These are phyloP conservation scores for Monosporascus ibericus DNA, from an alignment of 2,329 filamentous ascomycete species.

Conservation along the genomic window DNA sequence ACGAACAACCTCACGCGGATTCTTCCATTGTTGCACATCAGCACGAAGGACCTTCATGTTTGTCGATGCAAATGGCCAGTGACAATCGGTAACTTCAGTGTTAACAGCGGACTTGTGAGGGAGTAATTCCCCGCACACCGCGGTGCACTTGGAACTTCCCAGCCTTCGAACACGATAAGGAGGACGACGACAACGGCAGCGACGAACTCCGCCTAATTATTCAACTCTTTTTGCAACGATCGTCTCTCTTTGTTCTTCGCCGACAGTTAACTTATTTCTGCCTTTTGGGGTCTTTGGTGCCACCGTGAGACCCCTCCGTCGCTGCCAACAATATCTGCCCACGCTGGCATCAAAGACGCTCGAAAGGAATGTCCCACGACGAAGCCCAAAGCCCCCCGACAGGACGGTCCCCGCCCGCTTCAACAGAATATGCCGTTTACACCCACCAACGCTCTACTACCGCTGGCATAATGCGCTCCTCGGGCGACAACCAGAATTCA, in stretches of 20 bases:
- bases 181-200: too few species aligned
- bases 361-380: conserved; percentile 46
- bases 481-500: conserved; percentile 14
- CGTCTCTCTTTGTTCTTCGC: not conserved
- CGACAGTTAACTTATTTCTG: not conserved
- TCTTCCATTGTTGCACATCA: not conserved
- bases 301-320: not conserved
- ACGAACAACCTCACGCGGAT: not conserved
- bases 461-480: conserved; percentile 20
- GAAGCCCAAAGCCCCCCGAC: conserved; percentile 31
- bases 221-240: too few species aligned
- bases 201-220: too few species aligned
- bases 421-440: conserved; percentile 31
- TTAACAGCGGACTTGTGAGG: conserved; percentile 53
- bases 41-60: conserved; percentile 4
- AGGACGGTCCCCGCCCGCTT: conserved; percentile 17
- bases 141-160: conserved; percentile 29
- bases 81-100: conserved; percentile 46
- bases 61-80: conserved; percentile 48
- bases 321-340: conserved; percentile 2
- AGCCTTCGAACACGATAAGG: not conserved
- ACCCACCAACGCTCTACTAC: conserved; percentile 18
- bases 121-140: conserved; percentile 52
- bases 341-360: conserved; percentile 4
- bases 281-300: not conserved